phyloP scores from a whole-genome alignment of 108 stramenopile genomes.

The Seminavis robusta region DNA sequence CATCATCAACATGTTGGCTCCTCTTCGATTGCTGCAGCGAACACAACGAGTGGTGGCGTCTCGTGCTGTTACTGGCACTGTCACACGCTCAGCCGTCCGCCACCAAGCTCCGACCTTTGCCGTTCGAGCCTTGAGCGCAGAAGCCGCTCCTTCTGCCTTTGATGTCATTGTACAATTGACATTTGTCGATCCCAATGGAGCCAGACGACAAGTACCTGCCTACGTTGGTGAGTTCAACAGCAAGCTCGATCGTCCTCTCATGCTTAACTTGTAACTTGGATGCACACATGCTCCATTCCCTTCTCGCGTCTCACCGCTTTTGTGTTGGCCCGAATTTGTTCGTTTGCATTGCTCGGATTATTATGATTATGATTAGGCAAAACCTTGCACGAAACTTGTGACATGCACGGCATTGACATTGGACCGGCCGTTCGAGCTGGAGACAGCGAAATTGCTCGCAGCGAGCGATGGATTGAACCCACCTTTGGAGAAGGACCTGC shows the following conservation, averaged over 20 bases:
- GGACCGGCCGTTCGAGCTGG: constrained; percentile 64
- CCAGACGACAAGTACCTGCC: constrained; percentile 72
- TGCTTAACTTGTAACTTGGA: background rate
- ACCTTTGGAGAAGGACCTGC: constrained; percentile 85
- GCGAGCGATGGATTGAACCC: constrained; percentile 75
- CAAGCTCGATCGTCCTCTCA: background rate
- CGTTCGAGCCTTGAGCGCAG: too few relatives aligned
- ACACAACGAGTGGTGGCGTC: too few relatives aligned
- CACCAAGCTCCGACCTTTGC: too few relatives aligned
- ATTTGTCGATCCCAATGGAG: constrained; percentile 82
- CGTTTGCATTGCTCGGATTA: background rate
- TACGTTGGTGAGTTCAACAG: constrained; percentile 52
- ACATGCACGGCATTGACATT: constrained; percentile 76
- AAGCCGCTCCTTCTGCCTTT: constrained; percentile 61
- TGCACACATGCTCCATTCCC: background rate
- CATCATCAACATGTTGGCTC: too few relatives aligned
- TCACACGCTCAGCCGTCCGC: too few relatives aligned
- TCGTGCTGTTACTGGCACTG: too few relatives aligned
- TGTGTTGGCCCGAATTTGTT: background rate
- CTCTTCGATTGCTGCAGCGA: too few relatives aligned
- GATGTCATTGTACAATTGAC: constrained; percentile 75
- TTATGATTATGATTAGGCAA: constrained; percentile 29
- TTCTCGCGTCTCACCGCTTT: background rate
- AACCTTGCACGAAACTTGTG: constrained; percentile 69
- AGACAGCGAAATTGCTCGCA: constrained; percentile 45